Evolutionary conservation across 805 yeast species (phyloP), one percentile per base, ranked within the genome.

Genomic region (Wickerhamomyces bovis): DNA sequence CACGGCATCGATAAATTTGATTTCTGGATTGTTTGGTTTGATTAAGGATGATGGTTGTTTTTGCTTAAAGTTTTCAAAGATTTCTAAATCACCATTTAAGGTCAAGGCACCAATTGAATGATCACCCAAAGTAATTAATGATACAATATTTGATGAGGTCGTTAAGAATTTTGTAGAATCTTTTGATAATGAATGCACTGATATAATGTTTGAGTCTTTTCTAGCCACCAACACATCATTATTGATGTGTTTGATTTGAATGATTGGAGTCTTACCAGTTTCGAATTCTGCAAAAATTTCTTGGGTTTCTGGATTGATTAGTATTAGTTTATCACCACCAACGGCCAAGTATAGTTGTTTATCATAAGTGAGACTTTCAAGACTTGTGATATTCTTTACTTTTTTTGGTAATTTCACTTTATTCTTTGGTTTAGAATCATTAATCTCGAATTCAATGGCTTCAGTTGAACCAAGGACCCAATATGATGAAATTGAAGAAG

Each of bases 1-100:
- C 21, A 50, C 48, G 33, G 61, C 58, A 39, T 61, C 63, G 7
- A 60, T 48, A 18, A 65, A 58, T 26, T 57, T 61, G 6, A 64
- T 56, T 12, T 53, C 50, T 33, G 58, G 39, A 15, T 58, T 61
- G 28, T 53, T 56, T 20, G 67, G 56, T 39, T 50, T 20, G 38
- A 52, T 40, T 3, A n/a, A 33, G 39, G 46, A 54, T 45, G 39
- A 56, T 40, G 39, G 23, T 19, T 18, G 8, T 6, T 19, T 20
- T 10, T 36, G 5, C 9, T 19, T 18, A 15, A 36, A 20, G 19
- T 36, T n/a, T 36, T 19, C 39, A 36, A 20, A 19, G n/a, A 20
- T 19, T 6, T 36, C 22, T 11, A 36, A n/a, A 36, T 36, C 22
- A 20, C 22, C 23, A 3, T 20, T 36, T 3, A 25, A 2, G n/a